phyloP scores from a whole-genome alignment of 768 basidiomycete genomes.

The Amanita subjunquillea region DNA sequence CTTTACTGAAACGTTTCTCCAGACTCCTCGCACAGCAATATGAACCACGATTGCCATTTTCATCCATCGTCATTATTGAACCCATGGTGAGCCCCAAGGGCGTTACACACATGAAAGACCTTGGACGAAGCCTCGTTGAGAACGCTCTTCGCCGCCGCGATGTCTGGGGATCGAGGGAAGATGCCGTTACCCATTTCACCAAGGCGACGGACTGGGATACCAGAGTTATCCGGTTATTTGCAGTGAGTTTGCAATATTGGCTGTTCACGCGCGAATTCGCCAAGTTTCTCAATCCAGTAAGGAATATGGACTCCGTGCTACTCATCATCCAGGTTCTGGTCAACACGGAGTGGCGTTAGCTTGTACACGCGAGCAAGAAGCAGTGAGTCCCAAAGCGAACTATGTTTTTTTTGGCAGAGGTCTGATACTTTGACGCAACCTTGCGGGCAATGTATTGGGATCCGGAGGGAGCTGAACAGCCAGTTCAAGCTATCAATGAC shows the following conservation, averaged over 20 bases:
- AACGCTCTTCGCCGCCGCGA: slow-evolving; percentile 40
- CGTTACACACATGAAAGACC: slow-evolving; percentile 25
- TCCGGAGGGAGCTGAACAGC: slow-evolving; percentile 39
- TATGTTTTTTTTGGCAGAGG: not conserved
- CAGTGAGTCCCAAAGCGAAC: slow-evolving; percentile 24
- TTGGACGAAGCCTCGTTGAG: slow-evolving; percentile 33
- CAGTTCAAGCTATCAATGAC: slow-evolving; percentile 35
- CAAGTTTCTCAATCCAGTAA: not conserved
- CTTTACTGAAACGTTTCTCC: not conserved
- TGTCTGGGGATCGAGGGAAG: slow-evolving; percentile 37
- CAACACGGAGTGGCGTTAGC: slow-evolving; percentile 30
- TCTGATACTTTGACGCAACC: not conserved
- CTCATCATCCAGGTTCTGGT: slow-evolving; percentile 17
- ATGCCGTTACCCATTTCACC: slow-evolving; percentile 27
- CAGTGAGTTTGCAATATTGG: slow-evolving; percentile 24
- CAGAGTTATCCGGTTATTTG: slow-evolving; percentile 38
- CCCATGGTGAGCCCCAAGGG: slow-evolving; percentile 51
- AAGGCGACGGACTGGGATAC: slow-evolving; percentile 38
- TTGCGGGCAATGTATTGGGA: slow-evolving; percentile 56
- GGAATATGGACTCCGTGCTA: slow-evolving; percentile 34
- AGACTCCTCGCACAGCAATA: slow-evolving; percentile 47
- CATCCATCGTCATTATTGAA: slow-evolving; percentile 48
- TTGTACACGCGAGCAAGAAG: slow-evolving; percentile 55
- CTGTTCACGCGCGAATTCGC: not conserved
- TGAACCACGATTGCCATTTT: slow-evolving; percentile 33